Base-by-base conservation (phyloP, 2,329 filamentous ascomycete genomes). In the Falciphora oryzae region DNA sequence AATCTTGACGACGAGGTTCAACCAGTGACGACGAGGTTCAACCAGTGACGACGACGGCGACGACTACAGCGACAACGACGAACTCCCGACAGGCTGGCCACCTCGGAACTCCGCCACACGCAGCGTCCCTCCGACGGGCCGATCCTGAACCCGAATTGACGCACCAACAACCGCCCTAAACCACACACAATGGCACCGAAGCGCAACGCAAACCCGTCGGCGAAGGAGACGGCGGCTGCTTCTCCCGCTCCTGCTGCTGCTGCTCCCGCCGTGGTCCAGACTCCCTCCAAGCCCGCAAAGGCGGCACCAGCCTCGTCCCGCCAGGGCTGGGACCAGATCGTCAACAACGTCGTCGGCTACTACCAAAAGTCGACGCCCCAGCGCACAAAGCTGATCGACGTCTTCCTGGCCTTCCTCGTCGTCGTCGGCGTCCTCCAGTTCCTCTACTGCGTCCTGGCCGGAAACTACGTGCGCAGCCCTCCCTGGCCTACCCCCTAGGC, bases 341-440 rank as follows among this genome's bases (percentile, higher is more conserved):
- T 88, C 58, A 71, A 82, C 65, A 88, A 87, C 73, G 83, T 97
- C 70, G 90, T 89, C 84, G 80, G 87, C 71, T 87, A 92, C 77
- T 99, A 99, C 78, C 76, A 89, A 64, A 80, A 89, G 70, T 84
- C 87, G 70, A 99, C 95, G 59, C 88, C 94, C 60, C 93, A 97
- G 83, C 88, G 94, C 68, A 94, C 90, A 61, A 95, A 96, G 84
- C 85, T 99, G 67, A 85, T 98, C 67, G 95, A 99, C 76, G 85
- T 85, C 50, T 99, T 99, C 77, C 88, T 99, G 85, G 86, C 78
- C 4, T 99, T 97, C 76, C 80, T 99, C 66, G 87, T 95, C 28
- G 82, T 89, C 1, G 91, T 96, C 5, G 95, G 93, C 62, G 92
- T 81, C n/a, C 76, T 98, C 72, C 95, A 99, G 78, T 98, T 99